These are phyloP conservation scores for Medakamo hakoo DNA, from an alignment of 139 green algal genomes.

Conservation along the genomic window DNA sequence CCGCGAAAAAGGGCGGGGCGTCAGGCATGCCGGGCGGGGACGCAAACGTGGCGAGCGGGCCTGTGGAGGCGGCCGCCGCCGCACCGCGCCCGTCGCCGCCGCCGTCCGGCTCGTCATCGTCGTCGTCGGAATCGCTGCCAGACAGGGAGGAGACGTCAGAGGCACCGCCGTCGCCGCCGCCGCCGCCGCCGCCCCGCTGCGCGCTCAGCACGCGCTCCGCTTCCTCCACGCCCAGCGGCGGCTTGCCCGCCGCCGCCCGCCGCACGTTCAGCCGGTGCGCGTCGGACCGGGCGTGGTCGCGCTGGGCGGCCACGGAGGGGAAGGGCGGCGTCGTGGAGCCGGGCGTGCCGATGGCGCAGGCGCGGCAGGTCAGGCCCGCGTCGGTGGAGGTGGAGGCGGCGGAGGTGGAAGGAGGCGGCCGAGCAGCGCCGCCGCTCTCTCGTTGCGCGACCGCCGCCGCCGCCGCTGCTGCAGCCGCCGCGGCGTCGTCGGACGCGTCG, in stretches of 20 bases:
- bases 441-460: background rate
- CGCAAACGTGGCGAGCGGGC: conserved; percentile 8
- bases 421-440: too few species aligned
- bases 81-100: background rate
- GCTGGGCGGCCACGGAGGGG: conserved; percentile 34
- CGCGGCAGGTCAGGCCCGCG: conserved; percentile 33
- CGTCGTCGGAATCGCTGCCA: conserved; percentile 10
- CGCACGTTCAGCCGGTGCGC: conserved; percentile 83
- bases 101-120: conserved; percentile 2
- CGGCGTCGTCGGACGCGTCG: background rate
- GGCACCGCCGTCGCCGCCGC: conserved; percentile 5
- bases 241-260: conserved; percentile 31
- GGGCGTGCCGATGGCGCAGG: conserved; percentile 42
- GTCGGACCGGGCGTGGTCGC: conserved; percentile 71
- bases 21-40: conserved; percentile 1
- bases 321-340: conserved; percentile 23
- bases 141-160: conserved; percentile 24
- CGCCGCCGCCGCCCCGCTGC: conserved; percentile 4
- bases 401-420: too few species aligned
- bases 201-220: background rate
- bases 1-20: conserved; percentile 19
- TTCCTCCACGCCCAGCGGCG: conserved; percentile 23
- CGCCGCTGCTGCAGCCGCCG: background rate
- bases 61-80: background rate
- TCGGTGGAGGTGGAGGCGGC: too few species aligned